Percentiles rank a stretch among this genome's conserved stretches.
Conservation (phyloP, 2,329 filamentous ascomycete genomes). For the Beauveria sp. region DNA sequence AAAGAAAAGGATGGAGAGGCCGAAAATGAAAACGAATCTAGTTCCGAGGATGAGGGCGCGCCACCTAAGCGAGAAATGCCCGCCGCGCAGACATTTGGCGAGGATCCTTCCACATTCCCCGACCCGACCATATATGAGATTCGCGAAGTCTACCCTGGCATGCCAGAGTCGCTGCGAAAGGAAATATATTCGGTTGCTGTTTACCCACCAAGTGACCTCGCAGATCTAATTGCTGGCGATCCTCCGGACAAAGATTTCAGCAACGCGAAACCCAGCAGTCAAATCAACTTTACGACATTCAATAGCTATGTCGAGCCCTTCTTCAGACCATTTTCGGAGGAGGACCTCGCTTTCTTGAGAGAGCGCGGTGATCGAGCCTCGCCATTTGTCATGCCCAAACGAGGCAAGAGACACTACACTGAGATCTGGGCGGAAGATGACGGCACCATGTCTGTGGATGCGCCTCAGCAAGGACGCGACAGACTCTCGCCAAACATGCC, state of each 20-base stretch:
- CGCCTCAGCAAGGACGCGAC: conserved; percentile 51
- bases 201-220: conserved; percentile 74
- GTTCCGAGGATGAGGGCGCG: conserved; percentile 52
- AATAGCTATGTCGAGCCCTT: conserved; percentile 88
- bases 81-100: conserved; percentile 81
- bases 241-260: conserved; percentile 95
- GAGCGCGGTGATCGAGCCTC: conserved; percentile 79
- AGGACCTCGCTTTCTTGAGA: conserved; percentile 86
- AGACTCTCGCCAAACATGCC: conserved; percentile 72
- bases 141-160: conserved; percentile 61
- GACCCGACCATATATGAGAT: conserved; percentile 96
- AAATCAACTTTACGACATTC: conserved; percentile 91
- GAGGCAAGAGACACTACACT: conserved; percentile 77
- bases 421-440: conserved; percentile 96
- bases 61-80: conserved; percentile 58
- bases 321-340: conserved; percentile 81
- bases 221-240: conserved; percentile 77
- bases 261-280: conserved; percentile 83
- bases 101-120: conserved; percentile 82
- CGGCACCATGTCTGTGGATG: conserved; percentile 66
- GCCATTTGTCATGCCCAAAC: conserved; percentile 79
- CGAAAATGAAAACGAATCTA: conserved; percentile 41
- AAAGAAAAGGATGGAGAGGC: conserved; percentile 28
- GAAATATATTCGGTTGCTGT: conserved; percentile 80
- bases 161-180: conserved; percentile 78